Evolutionary conservation across 352 stramenopile species (phyloP).

Genomic region (Phytophthora sojae): DNA sequence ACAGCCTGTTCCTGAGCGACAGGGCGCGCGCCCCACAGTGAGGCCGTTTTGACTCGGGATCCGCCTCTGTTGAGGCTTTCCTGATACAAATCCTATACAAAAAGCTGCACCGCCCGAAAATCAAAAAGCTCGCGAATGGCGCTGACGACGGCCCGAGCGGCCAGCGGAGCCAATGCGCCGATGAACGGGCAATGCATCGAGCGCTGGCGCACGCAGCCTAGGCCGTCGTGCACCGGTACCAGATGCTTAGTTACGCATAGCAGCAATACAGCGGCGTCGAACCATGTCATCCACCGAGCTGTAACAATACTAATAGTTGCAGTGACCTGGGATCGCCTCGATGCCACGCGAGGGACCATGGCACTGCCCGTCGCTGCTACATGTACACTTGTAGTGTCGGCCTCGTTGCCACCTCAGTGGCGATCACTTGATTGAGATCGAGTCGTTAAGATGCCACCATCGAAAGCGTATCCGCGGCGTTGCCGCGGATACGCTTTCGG

Average conservation of each 20-base stretch:
- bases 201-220: background rate
- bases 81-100: slow-evolving; percentile 20
- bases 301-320: too few species aligned
- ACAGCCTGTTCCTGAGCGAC: slow-evolving; percentile 11
- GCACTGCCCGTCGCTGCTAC: too few species aligned
- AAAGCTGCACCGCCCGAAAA: background rate
- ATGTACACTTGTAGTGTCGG: too few species aligned
- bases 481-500: background rate
- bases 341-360: too few species aligned
- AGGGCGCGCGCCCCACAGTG: slow-evolving; percentile 2
- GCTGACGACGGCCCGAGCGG: background rate
- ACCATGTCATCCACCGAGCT: too few species aligned
- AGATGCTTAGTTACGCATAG: background rate
- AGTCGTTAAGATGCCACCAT: background rate
- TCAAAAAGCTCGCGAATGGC: background rate
- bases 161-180: background rate
- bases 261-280: too few species aligned
- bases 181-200: background rate
- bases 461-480: too few species aligned
- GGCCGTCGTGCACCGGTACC: background rate
- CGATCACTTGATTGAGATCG: background rate
- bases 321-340: too few species aligned
- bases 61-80: slow-evolving; percentile 16
- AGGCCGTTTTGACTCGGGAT: slow-evolving; percentile 30
- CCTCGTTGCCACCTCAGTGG: too few species aligned